These are phyloP conservation scores for Nicotiana noctiflora DNA, from an alignment of 257 asterid genomes.

Conservation along the genomic window DNA sequence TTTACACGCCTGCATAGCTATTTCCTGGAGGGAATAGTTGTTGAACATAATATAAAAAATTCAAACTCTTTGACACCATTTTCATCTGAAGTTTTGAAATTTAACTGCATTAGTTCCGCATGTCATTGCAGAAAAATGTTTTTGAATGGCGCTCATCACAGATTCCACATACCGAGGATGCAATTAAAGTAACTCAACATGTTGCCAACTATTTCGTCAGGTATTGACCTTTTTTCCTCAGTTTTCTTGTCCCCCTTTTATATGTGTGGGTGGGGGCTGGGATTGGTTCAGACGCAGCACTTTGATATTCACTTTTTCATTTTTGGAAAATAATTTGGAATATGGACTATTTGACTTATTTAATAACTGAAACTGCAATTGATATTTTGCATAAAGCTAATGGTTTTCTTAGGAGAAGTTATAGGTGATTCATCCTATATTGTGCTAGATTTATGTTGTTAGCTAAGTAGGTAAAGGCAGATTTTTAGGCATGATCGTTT, in stretches of 20 bases:
- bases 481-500: too few relatives aligned
- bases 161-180: slow-evolving; percentile 97
- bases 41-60: not conserved
- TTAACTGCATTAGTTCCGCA: not conserved
- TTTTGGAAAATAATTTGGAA: not conserved
- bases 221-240: slow-evolving; percentile 18
- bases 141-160: slow-evolving; percentile 86
- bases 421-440: too few relatives aligned
- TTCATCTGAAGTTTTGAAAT: not conserved
- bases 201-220: slow-evolving; percentile 84
- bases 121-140: slow-evolving; percentile 72
- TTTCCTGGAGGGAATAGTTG: not conserved
- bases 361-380: not conserved
- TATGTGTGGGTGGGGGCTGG: not conserved
- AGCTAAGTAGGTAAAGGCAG: too few relatives aligned
- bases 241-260: not conserved
- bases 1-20: not conserved
- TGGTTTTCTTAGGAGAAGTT: too few relatives aligned
- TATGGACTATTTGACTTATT: not conserved
- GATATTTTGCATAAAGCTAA: not conserved
- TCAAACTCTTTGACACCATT: not conserved
- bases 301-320: not conserved
- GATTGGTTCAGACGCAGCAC: not conserved
- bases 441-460: too few relatives aligned
- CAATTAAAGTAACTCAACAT: slow-evolving; percentile 86